Evolutionary conservation across 2,329 filamentous ascomycete species (phyloP).

Genomic region (Teratosphaeria nubilosa): DNA sequence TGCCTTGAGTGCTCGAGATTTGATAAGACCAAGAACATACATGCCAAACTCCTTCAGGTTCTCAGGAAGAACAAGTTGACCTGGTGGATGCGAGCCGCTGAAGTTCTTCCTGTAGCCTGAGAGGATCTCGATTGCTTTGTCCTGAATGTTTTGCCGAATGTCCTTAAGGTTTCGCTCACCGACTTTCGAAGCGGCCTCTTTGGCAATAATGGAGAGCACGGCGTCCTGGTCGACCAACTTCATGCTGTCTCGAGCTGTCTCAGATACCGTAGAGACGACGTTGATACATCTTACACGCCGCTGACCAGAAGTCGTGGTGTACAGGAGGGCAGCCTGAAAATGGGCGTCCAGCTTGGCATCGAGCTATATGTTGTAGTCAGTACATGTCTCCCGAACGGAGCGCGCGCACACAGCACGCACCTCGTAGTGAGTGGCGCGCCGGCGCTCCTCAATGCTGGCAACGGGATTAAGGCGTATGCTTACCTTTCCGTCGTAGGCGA

Average conservation of each 20-base stretch:
- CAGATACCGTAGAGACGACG: slow-evolving; percentile 82
- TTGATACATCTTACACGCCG: slow-evolving; percentile 88
- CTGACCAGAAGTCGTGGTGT: slow-evolving; percentile 83
- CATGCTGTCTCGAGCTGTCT: slow-evolving; percentile 72
- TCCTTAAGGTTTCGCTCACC: slow-evolving; percentile 66
- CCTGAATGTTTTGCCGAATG: slow-evolving; percentile 69
- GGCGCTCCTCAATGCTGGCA: slow-evolving; percentile 6
- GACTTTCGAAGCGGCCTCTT: slow-evolving; percentile 85
- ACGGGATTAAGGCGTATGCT: slow-evolving; percentile 11
- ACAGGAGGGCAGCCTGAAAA: slow-evolving; percentile 90
- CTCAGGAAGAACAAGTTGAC: slow-evolving; percentile 89
- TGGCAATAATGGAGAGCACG: slow-evolving; percentile 76
- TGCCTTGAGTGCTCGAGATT: slow-evolving; percentile 85
- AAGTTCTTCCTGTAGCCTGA: slow-evolving; percentile 90
- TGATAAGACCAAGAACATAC: slow-evolving; percentile 85
- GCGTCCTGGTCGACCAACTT: slow-evolving; percentile 95
- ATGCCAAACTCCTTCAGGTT: slow-evolving; percentile 93
- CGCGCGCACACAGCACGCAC: slow-evolving; percentile 1
- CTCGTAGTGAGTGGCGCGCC: slow-evolving; percentile 9
- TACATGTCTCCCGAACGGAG: neutral
- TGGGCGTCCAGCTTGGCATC: slow-evolving; percentile 93
- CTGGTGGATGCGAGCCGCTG: slow-evolving; percentile 73
- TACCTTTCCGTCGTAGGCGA: slow-evolving; percentile 82
- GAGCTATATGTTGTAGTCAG: slow-evolving; percentile 35
- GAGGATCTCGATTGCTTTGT: slow-evolving; percentile 87